Evolutionary conservation across 305 asterid genomes (phyloP).

Genomic region (Petunia hybrid): DNA sequence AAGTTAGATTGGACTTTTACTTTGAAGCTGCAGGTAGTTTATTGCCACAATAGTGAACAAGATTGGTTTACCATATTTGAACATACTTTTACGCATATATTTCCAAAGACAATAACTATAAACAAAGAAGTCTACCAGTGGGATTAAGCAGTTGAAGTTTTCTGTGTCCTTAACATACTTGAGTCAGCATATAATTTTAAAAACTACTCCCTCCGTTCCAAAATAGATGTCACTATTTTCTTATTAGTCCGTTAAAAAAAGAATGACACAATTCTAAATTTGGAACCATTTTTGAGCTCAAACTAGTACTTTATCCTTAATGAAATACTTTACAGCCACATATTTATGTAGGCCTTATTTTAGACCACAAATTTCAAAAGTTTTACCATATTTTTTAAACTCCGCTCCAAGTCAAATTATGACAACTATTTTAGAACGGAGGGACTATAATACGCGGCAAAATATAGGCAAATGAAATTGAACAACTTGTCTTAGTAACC

Average conservation of each 20-base stretch:
- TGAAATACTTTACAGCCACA: no score
- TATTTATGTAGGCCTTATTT: no score
- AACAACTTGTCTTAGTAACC: not conserved
- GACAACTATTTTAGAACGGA: no score
- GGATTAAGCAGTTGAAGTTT: constrained; percentile 5
- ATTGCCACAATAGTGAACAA: not conserved
- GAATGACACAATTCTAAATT: no score
- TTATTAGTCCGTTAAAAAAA: no score
- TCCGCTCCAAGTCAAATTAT: no score
- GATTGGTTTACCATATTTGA: not conserved
- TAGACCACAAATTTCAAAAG: no score
- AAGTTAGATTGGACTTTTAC: not conserved
- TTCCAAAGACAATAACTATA: not conserved
- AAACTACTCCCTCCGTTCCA: not conserved
- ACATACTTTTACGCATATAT: not conserved
- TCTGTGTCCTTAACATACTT: constrained; percentile 20
- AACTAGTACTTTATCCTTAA: no score
- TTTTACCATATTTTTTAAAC: no score
- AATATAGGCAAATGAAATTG: not conserved
- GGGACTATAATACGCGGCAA: not conserved
- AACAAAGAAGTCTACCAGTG: constrained; percentile 17
- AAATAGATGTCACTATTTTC: no score
- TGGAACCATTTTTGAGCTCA: no score
- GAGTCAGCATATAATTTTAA: constrained; percentile 1
- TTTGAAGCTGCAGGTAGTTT: not conserved